Percentiles rank a stretch among this genome's conserved stretches.
These are phyloP conservation scores for Hemileccinum rubropunctum DNA, from an alignment of 768 basidiomycete genomes.

Conservation along the genomic window DNA sequence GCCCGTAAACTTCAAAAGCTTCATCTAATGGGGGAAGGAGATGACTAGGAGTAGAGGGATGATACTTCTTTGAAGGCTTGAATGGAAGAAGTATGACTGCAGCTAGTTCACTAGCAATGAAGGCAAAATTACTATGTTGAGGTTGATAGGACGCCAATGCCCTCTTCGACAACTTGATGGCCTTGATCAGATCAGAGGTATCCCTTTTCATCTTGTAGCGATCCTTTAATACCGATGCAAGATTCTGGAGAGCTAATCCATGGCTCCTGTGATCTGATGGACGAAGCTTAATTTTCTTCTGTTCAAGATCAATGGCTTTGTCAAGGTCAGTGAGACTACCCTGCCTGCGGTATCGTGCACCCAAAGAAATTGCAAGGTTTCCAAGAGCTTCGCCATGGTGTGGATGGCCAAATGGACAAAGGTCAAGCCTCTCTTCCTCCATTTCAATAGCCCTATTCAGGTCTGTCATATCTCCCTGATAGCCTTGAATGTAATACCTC, in stretches of 20 bases:
- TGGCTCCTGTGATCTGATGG: not conserved
- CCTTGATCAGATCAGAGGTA: not conserved
- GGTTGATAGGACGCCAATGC: not conserved
- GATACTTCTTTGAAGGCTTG: not conserved
- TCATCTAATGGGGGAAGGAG: not conserved
- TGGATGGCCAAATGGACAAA: not conserved
- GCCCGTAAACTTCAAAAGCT: not conserved
- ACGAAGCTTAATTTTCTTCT: not conserved
- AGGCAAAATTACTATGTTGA: not conserved
- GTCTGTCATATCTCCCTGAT: not conserved
- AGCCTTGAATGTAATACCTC: not conserved
- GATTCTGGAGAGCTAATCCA: not conserved
- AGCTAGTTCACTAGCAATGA: not conserved
- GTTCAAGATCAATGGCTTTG: not conserved
- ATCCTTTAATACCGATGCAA: not conserved
- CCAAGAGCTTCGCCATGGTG: not conserved
- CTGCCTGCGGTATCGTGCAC: not conserved
- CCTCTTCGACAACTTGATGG: not conserved
- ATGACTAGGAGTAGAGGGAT: not conserved
- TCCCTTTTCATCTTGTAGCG: not conserved
- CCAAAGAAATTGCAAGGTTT: not conserved
- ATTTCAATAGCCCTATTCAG: not conserved
- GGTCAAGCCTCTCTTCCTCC: not conserved
- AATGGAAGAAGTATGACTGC: not conserved
- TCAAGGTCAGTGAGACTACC: not conserved